Conservation (phyloP, 257 asterid species). For the Salvia hispanica region DNA sequence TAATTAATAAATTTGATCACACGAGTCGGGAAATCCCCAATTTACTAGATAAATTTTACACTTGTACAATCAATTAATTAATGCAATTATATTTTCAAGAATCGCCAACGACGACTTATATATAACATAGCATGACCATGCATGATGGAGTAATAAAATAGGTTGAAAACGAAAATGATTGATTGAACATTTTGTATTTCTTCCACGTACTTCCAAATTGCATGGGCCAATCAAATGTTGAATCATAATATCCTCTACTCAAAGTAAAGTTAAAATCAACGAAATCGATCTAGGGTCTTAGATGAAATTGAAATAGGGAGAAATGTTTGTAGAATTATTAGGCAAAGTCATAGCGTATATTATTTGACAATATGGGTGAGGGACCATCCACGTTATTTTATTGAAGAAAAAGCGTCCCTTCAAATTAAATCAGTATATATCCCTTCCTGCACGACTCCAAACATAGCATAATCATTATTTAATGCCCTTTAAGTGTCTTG, state of each 20-base stretch:
- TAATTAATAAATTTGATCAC: no score
- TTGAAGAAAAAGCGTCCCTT: background rate
- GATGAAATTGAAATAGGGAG: slow-evolving; percentile 29
- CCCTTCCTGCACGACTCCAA: slow-evolving; percentile 19
- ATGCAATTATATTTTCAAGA: background rate
- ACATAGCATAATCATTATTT: background rate
- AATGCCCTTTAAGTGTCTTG: background rate
- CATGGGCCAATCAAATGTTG: slow-evolving; percentile 1
- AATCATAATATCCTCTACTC: background rate
- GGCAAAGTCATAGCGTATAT: slow-evolving; percentile 16
- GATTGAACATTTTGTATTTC: slow-evolving; percentile 8
- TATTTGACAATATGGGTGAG: slow-evolving; percentile 28
- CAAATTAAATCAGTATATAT: slow-evolving; percentile 8
- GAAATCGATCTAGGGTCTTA: background rate
- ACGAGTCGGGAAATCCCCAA: no score
- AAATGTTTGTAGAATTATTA: slow-evolving; percentile 24
- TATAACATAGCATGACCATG: background rate
- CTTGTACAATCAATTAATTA: no score
- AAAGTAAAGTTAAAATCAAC: background rate
- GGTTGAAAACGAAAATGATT: slow-evolving; percentile 30
- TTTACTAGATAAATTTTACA: no score
- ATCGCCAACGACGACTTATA: background rate
- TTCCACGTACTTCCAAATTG: slow-evolving; percentile 33
- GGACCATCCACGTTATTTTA: slow-evolving; percentile 23
- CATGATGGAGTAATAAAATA: background rate